Conservation (phyloP, 768 basidiomycete genomes). For the Zangia roseola region DNA sequence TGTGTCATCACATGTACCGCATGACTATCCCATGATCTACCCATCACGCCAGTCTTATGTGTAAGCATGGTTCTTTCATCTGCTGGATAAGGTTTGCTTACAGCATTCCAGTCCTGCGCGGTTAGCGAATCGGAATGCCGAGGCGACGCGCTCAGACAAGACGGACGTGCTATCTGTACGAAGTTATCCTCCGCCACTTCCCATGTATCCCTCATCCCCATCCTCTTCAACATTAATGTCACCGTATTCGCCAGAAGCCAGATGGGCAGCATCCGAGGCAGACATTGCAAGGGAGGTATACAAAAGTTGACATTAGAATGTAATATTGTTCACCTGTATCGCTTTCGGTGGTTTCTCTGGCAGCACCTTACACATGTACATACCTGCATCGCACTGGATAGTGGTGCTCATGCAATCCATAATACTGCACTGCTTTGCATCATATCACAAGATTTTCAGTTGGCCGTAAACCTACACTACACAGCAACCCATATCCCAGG, state of each 20-base stretch:
- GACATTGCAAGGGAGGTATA: conserved; percentile 20
- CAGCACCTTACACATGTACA: background rate
- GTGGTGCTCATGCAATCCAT: too few species aligned
- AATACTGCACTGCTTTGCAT: too few species aligned
- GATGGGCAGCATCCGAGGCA: conserved; percentile 27
- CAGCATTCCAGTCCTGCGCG: conserved; percentile 10
- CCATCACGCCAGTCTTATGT: conserved; percentile 12
- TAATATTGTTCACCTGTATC: conserved; percentile 9
- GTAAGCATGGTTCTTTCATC: conserved; percentile 20
- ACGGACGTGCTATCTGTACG: conserved; percentile 1
- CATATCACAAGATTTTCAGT: too few species aligned
- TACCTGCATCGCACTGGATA: background rate
- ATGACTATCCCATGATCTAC: conserved; percentile 4
- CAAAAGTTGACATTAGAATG: conserved; percentile 6
- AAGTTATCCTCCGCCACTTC: background rate
- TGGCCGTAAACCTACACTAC: too few species aligned
- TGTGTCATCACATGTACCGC: conserved; percentile 47
- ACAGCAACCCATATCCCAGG: too few species aligned
- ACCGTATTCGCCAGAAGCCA: background rate
- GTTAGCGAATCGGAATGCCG: background rate
- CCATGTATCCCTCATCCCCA: background rate
- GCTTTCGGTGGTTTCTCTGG: background rate
- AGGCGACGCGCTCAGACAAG: conserved; percentile 2
- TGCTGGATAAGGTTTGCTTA: conserved; percentile 2
- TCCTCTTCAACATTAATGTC: conserved; percentile 3